Evolutionary conservation across 2,329 filamentous ascomycete genomes (phyloP).

Genomic region (Alternaria solani): DNA sequence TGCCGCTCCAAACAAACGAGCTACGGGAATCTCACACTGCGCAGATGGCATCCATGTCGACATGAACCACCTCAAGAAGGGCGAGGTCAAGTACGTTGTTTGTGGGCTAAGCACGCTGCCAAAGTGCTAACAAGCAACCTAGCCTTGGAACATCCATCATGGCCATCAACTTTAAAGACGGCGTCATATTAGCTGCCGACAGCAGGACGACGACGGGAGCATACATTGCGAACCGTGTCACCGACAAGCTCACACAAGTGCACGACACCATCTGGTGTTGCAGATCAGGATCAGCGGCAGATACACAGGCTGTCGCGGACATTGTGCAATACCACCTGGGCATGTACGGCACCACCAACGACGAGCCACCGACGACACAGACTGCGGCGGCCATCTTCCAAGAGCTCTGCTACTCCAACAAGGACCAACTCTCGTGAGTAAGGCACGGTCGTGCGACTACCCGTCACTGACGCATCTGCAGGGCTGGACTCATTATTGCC

Average conservation of each 20-base stretch:
- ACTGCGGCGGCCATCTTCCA: slow-evolving; percentile 96
- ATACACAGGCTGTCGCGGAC: slow-evolving; percentile 97
- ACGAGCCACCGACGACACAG: slow-evolving; percentile 90
- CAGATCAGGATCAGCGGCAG: slow-evolving; percentile 94
- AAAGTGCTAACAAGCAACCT: slow-evolving; percentile 16
- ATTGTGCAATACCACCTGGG: slow-evolving; percentile 97
- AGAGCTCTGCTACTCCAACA: slow-evolving; percentile 97
- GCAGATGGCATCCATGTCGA: slow-evolving; percentile 98
- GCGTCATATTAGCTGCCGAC: slow-evolving; percentile 96
- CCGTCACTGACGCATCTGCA: slow-evolving; percentile 51
- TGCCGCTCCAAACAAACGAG: slow-evolving; percentile 6
- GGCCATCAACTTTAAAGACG: slow-evolving; percentile 99
- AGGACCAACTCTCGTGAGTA: slow-evolving; percentile 84
- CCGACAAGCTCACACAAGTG: slow-evolving; percentile 98
- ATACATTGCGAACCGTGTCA: slow-evolving; percentile 99
- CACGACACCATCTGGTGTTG: slow-evolving; percentile 99
- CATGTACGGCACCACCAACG: slow-evolving; percentile 89
- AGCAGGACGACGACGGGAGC: slow-evolving; percentile 96
- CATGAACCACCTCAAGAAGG: slow-evolving; percentile 98
- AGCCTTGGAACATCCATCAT: slow-evolving; percentile 99
- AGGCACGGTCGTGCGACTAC: not conserved
- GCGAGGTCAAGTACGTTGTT: slow-evolving; percentile 90
- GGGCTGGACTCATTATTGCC: slow-evolving; percentile 97
- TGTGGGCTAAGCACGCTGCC: too few relatives aligned
- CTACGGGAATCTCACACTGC: slow-evolving; percentile 39